Conservation (phyloP, 2,329 filamentous ascomycete species). For the Whalleya microplaca region DNA sequence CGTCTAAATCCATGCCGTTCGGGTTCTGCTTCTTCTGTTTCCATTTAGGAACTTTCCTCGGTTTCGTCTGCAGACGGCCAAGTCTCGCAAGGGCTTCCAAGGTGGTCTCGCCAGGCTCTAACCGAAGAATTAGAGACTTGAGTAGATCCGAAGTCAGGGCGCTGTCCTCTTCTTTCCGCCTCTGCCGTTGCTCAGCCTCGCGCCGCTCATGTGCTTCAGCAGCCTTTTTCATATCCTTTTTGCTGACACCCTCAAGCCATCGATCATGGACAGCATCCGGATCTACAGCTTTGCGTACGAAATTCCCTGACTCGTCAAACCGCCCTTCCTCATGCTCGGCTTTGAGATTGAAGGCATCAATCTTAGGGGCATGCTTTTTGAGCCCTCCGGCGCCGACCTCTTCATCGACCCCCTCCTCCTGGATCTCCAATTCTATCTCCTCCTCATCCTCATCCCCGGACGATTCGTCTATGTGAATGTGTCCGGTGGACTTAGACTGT, state of each 20-base stretch:
- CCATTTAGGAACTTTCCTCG: conserved; percentile 59
- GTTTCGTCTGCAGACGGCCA: conserved; percentile 66
- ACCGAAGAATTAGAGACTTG: conserved; percentile 68
- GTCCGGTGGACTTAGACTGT: conserved; percentile 73
- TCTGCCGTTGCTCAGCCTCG: conserved; percentile 74
- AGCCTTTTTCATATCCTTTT: conserved; percentile 89
- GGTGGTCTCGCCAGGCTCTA: conserved; percentile 83
- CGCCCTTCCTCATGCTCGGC: conserved; percentile 88
- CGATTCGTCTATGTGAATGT: conserved; percentile 63
- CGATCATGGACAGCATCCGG: conserved; percentile 88
- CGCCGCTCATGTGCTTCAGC: conserved; percentile 85
- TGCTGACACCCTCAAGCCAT: conserved; percentile 91
- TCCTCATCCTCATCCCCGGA: conserved; percentile 64
- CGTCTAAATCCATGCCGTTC: conserved; percentile 72
- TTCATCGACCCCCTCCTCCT: conserved; percentile 79
- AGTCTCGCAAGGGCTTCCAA: conserved; percentile 86
- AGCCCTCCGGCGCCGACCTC: conserved; percentile 89
- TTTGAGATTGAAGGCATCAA: conserved; percentile 95
- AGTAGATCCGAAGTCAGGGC: conserved; percentile 75
- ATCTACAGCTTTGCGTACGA: conserved; percentile 83
- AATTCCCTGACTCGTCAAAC: conserved; percentile 92
- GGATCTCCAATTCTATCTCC: conserved; percentile 74
- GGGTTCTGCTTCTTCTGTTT: conserved; percentile 70
- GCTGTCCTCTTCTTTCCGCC: conserved; percentile 74
- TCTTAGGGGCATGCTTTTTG: conserved; percentile 89